Evolutionary conservation across 805 yeast genomes (phyloP).

Genomic region (Candida koratica): DNA sequence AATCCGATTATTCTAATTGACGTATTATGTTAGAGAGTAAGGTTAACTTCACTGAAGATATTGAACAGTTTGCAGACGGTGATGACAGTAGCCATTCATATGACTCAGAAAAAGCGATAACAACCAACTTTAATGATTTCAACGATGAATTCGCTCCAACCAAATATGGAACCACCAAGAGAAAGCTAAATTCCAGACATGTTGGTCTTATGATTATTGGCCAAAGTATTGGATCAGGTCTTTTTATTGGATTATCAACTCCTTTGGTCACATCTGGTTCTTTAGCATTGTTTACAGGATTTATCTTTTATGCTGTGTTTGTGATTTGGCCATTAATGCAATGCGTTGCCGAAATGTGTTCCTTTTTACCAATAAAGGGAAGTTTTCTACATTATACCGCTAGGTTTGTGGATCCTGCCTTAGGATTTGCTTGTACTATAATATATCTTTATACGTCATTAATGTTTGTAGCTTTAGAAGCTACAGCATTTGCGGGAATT

Average conservation of each 20-base stretch:
- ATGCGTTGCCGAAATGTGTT: slow-evolving; percentile 37
- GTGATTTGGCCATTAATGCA: slow-evolving; percentile 35
- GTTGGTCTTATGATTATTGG: slow-evolving; percentile 35
- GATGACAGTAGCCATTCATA: slow-evolving; percentile 1
- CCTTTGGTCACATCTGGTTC: slow-evolving; percentile 33
- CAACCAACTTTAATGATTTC: slow-evolving; percentile 17
- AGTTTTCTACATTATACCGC: slow-evolving; percentile 32
- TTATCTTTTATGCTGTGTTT: slow-evolving; percentile 26
- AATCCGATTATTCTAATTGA: too few relatives aligned
- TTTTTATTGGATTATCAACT: slow-evolving; percentile 29
- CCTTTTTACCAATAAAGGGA: slow-evolving; percentile 35
- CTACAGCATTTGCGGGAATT: slow-evolving; percentile 29
- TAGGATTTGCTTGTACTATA: slow-evolving; percentile 32
- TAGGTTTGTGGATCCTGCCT: slow-evolving; percentile 34
- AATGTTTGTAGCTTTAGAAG: slow-evolving; percentile 33
- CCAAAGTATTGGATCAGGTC: slow-evolving; percentile 33
- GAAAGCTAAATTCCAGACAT: slow-evolving; percentile 29
- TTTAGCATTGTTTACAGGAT: slow-evolving; percentile 31
- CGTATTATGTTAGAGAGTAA: slow-evolving; percentile 1
- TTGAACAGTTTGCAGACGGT: slow-evolving; percentile 11
- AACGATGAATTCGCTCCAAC: slow-evolving; percentile 24
- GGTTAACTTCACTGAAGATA: slow-evolving; percentile 8
- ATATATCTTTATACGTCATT: slow-evolving; percentile 32
- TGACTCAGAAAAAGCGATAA: background rate
- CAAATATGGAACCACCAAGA: slow-evolving; percentile 28